These are phyloP conservation scores for Orbilia brochopaga DNA, from an alignment of 2,329 filamentous ascomycete genomes.

Conservation along the genomic window DNA sequence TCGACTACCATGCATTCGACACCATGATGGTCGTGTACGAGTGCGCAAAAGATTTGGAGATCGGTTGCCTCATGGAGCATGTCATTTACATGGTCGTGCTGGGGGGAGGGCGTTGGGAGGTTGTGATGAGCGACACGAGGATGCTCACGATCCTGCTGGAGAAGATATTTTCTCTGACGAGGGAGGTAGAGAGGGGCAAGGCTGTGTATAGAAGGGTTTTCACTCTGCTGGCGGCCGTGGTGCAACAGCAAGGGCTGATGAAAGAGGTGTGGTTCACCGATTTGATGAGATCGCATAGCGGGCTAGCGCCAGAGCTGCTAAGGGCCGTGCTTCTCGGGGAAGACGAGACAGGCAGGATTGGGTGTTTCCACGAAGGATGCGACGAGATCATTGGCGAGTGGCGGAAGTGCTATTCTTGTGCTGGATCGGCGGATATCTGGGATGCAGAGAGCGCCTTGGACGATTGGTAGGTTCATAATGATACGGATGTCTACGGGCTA, in stretches of 20 bases:
- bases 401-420: conserved; percentile 16
- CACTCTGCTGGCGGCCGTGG: conserved; percentile 11
- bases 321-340: conserved; percentile 19
- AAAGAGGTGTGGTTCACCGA: conserved; percentile 17
- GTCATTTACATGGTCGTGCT: conserved; percentile 20
- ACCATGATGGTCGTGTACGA: conserved; percentile 27
- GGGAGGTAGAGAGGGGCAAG: conserved; percentile 13
- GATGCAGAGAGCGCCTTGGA: conserved; percentile 10
- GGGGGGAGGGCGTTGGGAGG: conserved; percentile 19
- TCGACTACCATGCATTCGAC: conserved; percentile 16
- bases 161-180: conserved; percentile 27
- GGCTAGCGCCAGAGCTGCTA: conserved; percentile 21
- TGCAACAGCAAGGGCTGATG: conserved; percentile 17
- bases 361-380: conserved; percentile 29
- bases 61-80: conserved; percentile 25
- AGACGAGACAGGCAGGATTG: not conserved
- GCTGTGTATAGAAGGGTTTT: conserved; percentile 28
- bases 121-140: not conserved
- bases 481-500: no score
- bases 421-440: conserved; percentile 5
- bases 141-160: conserved; percentile 16
- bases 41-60: conserved; percentile 33
- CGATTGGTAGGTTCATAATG: conserved; percentile 37
- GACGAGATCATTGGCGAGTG: conserved; percentile 22
- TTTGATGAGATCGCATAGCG: conserved; percentile 16